Evolutionary conservation across 1,284 basidiomycete species (phyloP).

Genomic region (Microbotryum scabiosae): DNA sequence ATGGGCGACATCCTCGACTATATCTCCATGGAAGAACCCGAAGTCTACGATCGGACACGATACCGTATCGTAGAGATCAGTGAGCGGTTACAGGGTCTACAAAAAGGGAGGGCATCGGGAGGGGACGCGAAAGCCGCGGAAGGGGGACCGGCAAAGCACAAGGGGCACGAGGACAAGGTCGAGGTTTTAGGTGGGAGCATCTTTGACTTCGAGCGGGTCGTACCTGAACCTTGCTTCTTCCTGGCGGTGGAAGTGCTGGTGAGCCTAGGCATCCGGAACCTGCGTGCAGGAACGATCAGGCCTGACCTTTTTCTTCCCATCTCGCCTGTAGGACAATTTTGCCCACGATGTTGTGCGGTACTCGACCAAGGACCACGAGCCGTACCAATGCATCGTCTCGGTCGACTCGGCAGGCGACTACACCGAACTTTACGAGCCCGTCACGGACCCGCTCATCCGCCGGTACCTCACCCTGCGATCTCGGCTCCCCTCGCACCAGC

Average conservation of each 20-base stretch:
- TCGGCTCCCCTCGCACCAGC: conserved; percentile 57
- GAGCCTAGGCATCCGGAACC: conserved; percentile 38
- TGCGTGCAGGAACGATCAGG: neutral
- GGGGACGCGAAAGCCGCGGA: conserved; percentile 13
- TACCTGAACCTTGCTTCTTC: conserved; percentile 80
- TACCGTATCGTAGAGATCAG: conserved; percentile 95
- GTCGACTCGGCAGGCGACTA: conserved; percentile 80
- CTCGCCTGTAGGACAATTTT: conserved; percentile 71
- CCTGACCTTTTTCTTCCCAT: conserved; percentile 3
- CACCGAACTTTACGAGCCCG: conserved; percentile 69
- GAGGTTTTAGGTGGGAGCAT: conserved; percentile 72
- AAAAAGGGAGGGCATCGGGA: conserved; percentile 43
- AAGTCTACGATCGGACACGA: conserved; percentile 79
- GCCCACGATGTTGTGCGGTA: conserved; percentile 93
- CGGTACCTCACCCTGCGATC: conserved; percentile 48
- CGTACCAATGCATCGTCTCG: conserved; percentile 75
- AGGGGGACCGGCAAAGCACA: conserved; percentile 47
- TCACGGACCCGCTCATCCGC: conserved; percentile 73
- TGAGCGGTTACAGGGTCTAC: conserved; percentile 62
- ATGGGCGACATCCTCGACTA: conserved; percentile 80
- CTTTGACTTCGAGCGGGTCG: conserved; percentile 71
- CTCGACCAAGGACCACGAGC: conserved; percentile 59
- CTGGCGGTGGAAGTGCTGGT: conserved; percentile 92
- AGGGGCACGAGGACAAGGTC: conserved; percentile 54
- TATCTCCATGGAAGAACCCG: conserved; percentile 67